Percentiles rank a stretch among this genome's conserved stretches.
These are phyloP conservation scores for Eucalyptus rudis DNA, from an alignment of 345 rosid species.

Conservation along the genomic window DNA sequence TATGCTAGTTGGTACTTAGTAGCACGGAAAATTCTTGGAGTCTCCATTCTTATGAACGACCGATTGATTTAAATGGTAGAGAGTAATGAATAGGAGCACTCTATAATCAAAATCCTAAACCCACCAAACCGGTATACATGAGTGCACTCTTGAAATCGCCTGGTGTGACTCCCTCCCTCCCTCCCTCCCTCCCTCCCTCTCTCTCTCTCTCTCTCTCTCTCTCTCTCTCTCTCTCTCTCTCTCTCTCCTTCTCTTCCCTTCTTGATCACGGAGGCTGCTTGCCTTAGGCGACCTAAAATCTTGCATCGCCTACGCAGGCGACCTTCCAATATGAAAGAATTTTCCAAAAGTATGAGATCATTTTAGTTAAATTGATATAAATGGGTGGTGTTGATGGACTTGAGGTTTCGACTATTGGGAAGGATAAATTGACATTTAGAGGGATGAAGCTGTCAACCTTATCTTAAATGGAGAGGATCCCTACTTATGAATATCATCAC, in stretches of 20 bases:
- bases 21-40: background rate
- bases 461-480: background rate
- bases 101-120: background rate
- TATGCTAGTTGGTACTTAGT: background rate
- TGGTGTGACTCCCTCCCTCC: background rate
- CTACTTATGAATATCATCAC: background rate
- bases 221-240: too few species aligned
- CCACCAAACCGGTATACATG: background rate
- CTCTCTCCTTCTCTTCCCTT: background rate
- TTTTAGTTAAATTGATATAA: background rate
- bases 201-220: too few species aligned
- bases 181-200: too few species aligned
- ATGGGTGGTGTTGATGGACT: background rate
- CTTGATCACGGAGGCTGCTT: background rate
- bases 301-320: background rate
- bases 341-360: background rate
- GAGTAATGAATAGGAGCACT: background rate
- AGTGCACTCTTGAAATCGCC: background rate
- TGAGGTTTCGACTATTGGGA: background rate
- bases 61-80: background rate
- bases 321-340: background rate
- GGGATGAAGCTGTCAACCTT: background rate
- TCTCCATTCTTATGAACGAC: background rate
- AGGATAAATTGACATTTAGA: background rate
- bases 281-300: background rate